Evolutionary conservation across 108 stramenopile genomes (phyloP), one percentile per base, ranked within the genome.

Genomic region (Discostella stelligeroides): DNA sequence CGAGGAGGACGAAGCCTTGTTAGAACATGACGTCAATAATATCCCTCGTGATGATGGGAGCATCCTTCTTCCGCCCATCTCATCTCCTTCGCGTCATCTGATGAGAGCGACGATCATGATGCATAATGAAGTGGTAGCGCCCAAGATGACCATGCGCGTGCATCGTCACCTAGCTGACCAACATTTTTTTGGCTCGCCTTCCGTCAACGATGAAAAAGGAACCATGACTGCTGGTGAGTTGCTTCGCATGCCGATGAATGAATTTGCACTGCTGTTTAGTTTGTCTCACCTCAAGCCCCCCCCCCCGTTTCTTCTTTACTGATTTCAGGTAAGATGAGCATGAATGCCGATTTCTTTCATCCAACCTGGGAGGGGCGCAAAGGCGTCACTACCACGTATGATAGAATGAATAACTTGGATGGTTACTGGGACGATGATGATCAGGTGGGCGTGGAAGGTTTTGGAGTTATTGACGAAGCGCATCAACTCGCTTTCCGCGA

Each of bases 301-400:
- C 4, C 13, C 21, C 49, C 49, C 25, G 1, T 29, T 28, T 14
- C 53, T 25, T 25, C 24, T 8, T 7, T 88, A 63, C 54, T 62
- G 12, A 4, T 11, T 28, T n/a, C 20, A 58, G 57, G 57, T 20
- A 58, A 40, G 18, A 58, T 58, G 57, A 58, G 57, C 37, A 58
- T 94, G 17, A 73, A 83, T 37, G 88, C 85, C 20, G 89, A 94
- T 65, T 94, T 92, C 66, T 94, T 90, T 70, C 90, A 94, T 79
- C 89, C 92, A 2, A 51, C 46, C 1, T 60, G 57, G 66, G 40
- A 73, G n/a, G 38, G 29, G 23, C 34, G 66, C 23, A 28, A 63
- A 18, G 2, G 34, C 25, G 34, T 48, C 21, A 27, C 1, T 12
- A 37, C 38, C 12, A 38, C 37, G 38, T 45, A 15, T n/a, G 20